These are phyloP conservation scores for Aspergillus puulaauensis DNA, from an alignment of 2,329 filamentous ascomycete genomes.

Conservation along the genomic window DNA sequence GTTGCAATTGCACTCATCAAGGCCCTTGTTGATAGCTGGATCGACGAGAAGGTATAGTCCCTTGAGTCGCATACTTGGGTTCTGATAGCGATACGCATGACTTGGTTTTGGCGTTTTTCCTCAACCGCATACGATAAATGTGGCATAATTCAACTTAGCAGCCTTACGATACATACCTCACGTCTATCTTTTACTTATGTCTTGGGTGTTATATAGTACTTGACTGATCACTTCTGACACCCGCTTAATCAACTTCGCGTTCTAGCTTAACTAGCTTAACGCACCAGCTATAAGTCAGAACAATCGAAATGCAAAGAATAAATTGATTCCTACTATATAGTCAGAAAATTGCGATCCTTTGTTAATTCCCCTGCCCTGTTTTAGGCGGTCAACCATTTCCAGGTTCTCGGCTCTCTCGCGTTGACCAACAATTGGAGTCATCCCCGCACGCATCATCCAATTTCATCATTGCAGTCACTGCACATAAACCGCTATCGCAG, in stretches of 20 bases:
- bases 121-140: background rate
- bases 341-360: too few relatives aligned
- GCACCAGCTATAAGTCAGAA: too few relatives aligned
- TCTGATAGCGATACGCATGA: background rate
- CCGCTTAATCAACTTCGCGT: too few relatives aligned
- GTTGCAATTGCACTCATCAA: constrained; percentile 46
- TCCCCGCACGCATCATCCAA: background rate
- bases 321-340: too few relatives aligned
- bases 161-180: background rate
- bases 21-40: constrained; percentile 43
- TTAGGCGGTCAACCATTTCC: too few relatives aligned
- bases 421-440: background rate
- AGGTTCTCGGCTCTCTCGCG: too few relatives aligned
- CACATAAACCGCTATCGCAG: background rate
- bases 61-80: background rate
- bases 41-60: constrained; percentile 18
- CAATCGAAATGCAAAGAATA: too few relatives aligned
- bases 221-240: background rate
- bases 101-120: background rate
- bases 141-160: background rate
- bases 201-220: background rate
- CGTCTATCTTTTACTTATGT: background rate
- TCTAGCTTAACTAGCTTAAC: too few relatives aligned
- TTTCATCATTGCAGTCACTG: background rate
- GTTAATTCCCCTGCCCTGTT: too few relatives aligned